Conservation (phyloP, 495 filamentous ascomycete genomes). For the Trypethelium eluteriae region DNA sequence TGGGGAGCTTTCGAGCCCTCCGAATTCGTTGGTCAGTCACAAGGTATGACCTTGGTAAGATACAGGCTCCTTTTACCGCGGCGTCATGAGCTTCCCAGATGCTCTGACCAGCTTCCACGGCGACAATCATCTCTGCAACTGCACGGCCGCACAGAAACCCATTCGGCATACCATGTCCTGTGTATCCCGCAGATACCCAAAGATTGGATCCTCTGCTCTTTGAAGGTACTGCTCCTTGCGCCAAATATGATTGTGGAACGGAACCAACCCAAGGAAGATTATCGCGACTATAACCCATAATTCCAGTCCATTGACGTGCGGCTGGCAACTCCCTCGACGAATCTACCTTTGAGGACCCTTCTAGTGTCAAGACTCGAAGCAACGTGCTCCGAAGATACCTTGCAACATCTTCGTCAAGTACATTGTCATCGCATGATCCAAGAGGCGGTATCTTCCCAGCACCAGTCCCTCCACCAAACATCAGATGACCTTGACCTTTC, state of each 20-base stretch:
- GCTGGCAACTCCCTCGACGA: constrained; percentile 44
- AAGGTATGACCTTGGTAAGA: constrained; percentile 31
- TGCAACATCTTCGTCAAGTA: constrained; percentile 46
- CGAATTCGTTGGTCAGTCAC: constrained; percentile 32
- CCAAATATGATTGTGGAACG: constrained; percentile 36
- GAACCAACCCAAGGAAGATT: constrained; percentile 59
- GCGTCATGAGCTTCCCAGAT: constrained; percentile 11
- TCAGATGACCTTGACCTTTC: constrained; percentile 42
- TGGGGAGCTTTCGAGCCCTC: constrained; percentile 19
- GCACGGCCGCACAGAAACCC: constrained; percentile 62
- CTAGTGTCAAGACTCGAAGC: constrained; percentile 35
- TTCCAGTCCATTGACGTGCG: constrained; percentile 66
- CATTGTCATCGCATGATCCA: constrained; percentile 49
- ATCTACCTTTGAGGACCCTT: constrained; percentile 34
- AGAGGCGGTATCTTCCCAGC: constrained; percentile 44
- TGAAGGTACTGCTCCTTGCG: not conserved
- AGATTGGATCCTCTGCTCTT: constrained; percentile 17
- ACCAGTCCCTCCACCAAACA: constrained; percentile 56
- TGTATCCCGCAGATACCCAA: constrained; percentile 36
- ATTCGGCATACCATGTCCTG: constrained; percentile 78
- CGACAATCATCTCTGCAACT: constrained; percentile 54
- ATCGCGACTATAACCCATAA: constrained; percentile 73
- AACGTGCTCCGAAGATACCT: constrained; percentile 46
- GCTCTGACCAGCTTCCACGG: constrained; percentile 28
- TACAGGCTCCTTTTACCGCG: constrained; percentile 16